Conservation (phyloP, 345 rosid species). For the Zanthoxylum bungeanum region DNA sequence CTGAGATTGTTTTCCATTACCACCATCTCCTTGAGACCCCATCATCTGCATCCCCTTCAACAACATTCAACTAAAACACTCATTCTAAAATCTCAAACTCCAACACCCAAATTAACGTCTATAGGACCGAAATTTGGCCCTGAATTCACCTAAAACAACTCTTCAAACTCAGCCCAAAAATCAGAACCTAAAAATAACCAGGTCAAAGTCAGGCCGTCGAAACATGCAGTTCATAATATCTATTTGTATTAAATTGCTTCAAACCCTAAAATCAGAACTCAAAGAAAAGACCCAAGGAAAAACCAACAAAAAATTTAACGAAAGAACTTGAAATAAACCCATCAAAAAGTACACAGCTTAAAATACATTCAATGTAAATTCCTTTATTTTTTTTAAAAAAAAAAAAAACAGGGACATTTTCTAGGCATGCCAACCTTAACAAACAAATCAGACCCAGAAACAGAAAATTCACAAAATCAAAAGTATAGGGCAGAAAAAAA, state of each 20-base stretch:
- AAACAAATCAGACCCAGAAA: background rate
- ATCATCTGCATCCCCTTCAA: conserved; percentile 50
- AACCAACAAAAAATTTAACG: background rate
- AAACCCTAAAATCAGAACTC: conserved; percentile 5
- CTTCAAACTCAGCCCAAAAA: conserved; percentile 5
- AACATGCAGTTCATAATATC: background rate
- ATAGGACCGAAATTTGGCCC: background rate
- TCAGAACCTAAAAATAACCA: conserved; percentile 3
- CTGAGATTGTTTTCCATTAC: conserved; percentile 54
- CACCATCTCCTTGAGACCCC: conserved; percentile 62
- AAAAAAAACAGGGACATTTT: no score
- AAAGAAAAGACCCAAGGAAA: background rate
- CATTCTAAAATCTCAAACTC: no score
- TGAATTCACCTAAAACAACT: background rate
- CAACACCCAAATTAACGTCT: background rate
- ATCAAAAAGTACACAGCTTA: background rate
- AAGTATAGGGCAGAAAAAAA: background rate
- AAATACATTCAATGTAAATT: background rate
- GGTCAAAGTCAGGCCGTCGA: background rate
- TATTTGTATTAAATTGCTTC: background rate
- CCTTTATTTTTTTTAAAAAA: no score
- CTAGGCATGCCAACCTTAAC: background rate
- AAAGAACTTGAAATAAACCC: no score
- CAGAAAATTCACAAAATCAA: background rate
- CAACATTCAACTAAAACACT: conserved; percentile 1